phyloP scores from a whole-genome alignment of 129 eudicot species.

The Saposhnikovia divaricata region DNA sequence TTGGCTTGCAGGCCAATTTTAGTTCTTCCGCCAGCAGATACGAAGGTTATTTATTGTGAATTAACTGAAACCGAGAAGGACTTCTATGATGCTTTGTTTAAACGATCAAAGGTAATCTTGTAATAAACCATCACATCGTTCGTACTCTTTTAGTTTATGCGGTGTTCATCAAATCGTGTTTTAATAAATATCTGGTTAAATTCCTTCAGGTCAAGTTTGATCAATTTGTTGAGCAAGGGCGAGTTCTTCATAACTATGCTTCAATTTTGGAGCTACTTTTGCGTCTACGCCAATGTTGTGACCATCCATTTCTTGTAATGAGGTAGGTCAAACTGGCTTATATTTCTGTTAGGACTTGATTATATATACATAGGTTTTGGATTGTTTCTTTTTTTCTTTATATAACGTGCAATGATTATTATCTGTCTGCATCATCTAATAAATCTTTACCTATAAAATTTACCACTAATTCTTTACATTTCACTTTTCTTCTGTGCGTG shows the following conservation, averaged over 20 bases:
- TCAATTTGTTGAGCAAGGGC: conserved; percentile 95
- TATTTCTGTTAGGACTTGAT: neutral
- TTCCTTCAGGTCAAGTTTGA: conserved; percentile 75
- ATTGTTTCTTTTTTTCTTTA: neutral
- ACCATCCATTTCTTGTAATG: conserved; percentile 98
- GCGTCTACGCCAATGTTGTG: conserved; percentile 99
- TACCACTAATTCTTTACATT: neutral
- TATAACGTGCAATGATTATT: neutral
- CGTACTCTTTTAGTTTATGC: neutral
- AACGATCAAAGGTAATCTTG: conserved; percentile 74
- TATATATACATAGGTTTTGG: neutral
- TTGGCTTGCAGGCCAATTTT: conserved; percentile 75
- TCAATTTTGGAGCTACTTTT: conserved; percentile 86
- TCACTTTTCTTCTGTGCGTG: neutral
- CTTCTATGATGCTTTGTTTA: conserved; percentile 90
- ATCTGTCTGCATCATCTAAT: neutral
- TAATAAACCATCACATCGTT: neutral
- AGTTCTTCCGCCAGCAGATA: conserved; percentile 88
- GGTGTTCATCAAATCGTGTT: neutral
- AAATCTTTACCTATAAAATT: neutral
- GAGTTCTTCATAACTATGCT: conserved; percentile 94
- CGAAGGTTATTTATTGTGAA: conserved; percentile 71
- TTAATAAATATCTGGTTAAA: neutral
- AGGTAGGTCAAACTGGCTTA: conserved; percentile 39
- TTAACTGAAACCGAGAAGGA: conserved; percentile 85